Percentiles rank a stretch among this genome's conserved stretches.
phyloP scores from a whole-genome alignment of 1,139 yeast species.

The Protomyces gravidus region DNA sequence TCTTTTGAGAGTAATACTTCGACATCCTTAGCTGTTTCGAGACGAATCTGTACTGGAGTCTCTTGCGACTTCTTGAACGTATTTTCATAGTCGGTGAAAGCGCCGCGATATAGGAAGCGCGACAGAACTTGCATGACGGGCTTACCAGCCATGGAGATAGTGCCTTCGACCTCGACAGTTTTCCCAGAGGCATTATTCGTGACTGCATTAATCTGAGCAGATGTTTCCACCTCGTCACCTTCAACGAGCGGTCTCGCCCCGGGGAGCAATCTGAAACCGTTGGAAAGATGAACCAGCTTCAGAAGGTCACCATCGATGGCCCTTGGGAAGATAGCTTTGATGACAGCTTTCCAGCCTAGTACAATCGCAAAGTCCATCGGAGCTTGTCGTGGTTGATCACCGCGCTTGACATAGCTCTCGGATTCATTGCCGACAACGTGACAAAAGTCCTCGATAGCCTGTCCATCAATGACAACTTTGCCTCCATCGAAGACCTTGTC shows the following conservation, averaged over 20 bases:
- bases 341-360: slow-evolving; percentile 96
- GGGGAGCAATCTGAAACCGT: slow-evolving; percentile 89
- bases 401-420: slow-evolving; percentile 88
- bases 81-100: slow-evolving; percentile 78
- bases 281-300: slow-evolving; percentile 88
- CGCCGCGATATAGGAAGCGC: slow-evolving; percentile 94
- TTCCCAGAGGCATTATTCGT: slow-evolving; percentile 90
- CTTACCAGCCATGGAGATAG: slow-evolving; percentile 66
- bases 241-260: slow-evolving; percentile 85
- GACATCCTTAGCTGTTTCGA: slow-evolving; percentile 77
- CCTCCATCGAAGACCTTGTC: slow-evolving; percentile 63
- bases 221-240: slow-evolving; percentile 78
- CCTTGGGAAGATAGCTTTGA: slow-evolving; percentile 94
- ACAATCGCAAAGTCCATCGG: slow-evolving; percentile 99
- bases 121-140: slow-evolving; percentile 94
- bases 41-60: slow-evolving; percentile 74
- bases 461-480: slow-evolving; percentile 61
- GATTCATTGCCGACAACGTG: slow-evolving; percentile 97
- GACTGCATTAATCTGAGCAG: slow-evolving; percentile 83
- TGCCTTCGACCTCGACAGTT: slow-evolving; percentile 91
- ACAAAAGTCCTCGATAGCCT: slow-evolving; percentile 84
- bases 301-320: slow-evolving; percentile 94
- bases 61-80: slow-evolving; percentile 87
- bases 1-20: slow-evolving; percentile 93
- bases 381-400: slow-evolving; percentile 66